Base-by-base conservation (phyloP, 2,329 filamentous ascomycete genomes). In the Atkinsonella hypoxylon region DNA sequence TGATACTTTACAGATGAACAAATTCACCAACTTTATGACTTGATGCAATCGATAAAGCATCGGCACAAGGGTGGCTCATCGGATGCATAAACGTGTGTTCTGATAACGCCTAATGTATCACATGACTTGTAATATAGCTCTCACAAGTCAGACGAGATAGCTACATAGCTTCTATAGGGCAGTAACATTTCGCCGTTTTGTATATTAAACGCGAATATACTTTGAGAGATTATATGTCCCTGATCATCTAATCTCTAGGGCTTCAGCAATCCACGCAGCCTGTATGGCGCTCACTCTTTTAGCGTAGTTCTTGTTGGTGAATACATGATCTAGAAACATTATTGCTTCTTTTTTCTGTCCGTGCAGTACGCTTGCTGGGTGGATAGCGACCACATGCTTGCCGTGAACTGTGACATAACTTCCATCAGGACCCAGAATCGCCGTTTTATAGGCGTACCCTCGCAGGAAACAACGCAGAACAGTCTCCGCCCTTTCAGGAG, bases 11-110 rank as follows among this genome's bases (percentile, higher is more conserved):
- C 55, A 95, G 89, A 97, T 64, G 86, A 97, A 65, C 93, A 98
- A 70, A 74, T 97, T 48, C 87, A 84, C 1, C 93, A 98, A 67
- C 71, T 98, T 58, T 96, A 96, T 63, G 91, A 97, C 64, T 73
- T 98, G 51, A 94, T 96, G 89, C 79, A 86, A 65, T 80, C 87
- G 2, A 94, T 95, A 52, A 68, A 69, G 56, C 73, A 73, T 13
- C 63, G 59, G 26, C 50, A 55, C 30, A 57, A 57, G 30, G 58
- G 58, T 2, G 59, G 55, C 12, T 60, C 63, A 13, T 57, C 62
- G 22, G 51, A 61, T 32, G 61, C 59, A 53, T 64, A 39, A 31
- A 8, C 26, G 22, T 17, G 13, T 17, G 11, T 40, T 36, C 11
- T 40, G 8, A 26, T 26, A 4, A 26, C 26, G 26, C 26, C 8